Base-by-base conservation (phyloP, 352 stramenopile genomes). In the Pythium brachiatum region DNA sequence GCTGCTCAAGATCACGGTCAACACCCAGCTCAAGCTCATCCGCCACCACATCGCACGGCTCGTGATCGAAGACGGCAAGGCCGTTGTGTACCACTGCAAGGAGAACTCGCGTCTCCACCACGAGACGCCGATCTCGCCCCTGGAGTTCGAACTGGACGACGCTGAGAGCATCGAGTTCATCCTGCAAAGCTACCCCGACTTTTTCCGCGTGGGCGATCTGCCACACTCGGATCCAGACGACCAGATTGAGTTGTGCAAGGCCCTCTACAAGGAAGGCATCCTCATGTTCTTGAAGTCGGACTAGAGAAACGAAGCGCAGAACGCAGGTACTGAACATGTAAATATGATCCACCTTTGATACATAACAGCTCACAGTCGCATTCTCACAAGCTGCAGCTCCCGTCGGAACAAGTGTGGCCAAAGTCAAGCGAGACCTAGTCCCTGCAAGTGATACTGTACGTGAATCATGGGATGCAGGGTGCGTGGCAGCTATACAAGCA, bases 131-230 rank as follows among this genome's bases (percentile, higher is more conserved):
- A 71, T 92, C 31, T 85, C 79, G 21, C 81, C 83, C 25, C 71
- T 92, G 16, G 83, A 92, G 64, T 92, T 90, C 52, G 83, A 92
- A 50, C 60, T 92, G 25, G 83, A 92, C 54, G 83, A 92, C 46
- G 83, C 83, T 16, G 81, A 90, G 60, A 90, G 81, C 55, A 88
- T 92, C 44, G 83, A 92, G 57, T 89, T 83, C 60, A 83, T 92
- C 44, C 63, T 92, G 23, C 72, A 65, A 20, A 90, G 81, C 64
- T 92, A 92, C 66, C 81, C 83, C 3, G 74, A 87, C 27, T 89
- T 79, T 67, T 90, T 92, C 44, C 81, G 83, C 36, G 81, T 92
- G 0, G 83, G 83, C 32, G 83, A 92, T 60, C 66, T 92, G 57
- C 83, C 83, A 16, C 83, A 90, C 55, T 79, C 89, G 53, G 81